Base-by-base conservation (phyloP, 2,329 filamentous ascomycete genomes). In the Conoideocrella luteorostrata region DNA sequence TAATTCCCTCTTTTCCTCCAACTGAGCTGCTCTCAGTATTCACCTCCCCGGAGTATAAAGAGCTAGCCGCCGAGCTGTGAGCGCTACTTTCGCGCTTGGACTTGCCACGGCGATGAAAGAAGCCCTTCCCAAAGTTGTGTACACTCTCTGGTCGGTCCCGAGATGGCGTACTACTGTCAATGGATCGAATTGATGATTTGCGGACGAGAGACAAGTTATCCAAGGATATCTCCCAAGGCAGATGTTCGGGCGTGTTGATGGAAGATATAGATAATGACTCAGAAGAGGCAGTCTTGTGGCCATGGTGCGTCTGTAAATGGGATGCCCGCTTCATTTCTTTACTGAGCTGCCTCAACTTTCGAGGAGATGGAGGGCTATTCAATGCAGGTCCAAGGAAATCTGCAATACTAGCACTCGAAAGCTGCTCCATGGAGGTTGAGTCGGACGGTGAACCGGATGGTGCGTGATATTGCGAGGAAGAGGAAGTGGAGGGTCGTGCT, bases 301-400 rank as follows among this genome's bases (percentile, higher is more conserved):
- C 53, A 30, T 50, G 48, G 11, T 55, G 52, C 20, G 58, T 55
- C 45, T 61, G 60, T 34, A 64, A 51, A 41, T 68, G 64, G 20
- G 77, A 75, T 20, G 69, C 67, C 55, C 70, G 68, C 59, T 72
- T 78, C 69, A 79, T 72, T 61, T 80, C 74, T 57, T 74, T 73
- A 58, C 68, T 79, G 41, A 80, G 66, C 46, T 75, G 75, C 51
- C 78, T 73, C 52, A 80, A 70, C 48, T 70, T 71, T 53, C 78
- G 73, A 22, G 79, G 76, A 26, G 78, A 82, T 1, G 78, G 77
- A 32, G 78, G 78, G 15, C 75, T 75, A 52, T 82, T 76, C 44
- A 82, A 62, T 48, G 78, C 71, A 39, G 78, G 77, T 46, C 74
- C 77, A 45, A 82, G 61, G 43, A 76, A 65, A 46, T 75, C 70